A percentile compares a stretch with the other conserved stretches of the same genome.
These are phyloP conservation scores for Ascochyta rabiei DNA, from an alignment of 2,329 filamentous ascomycete genomes.

Conservation along the genomic window DNA sequence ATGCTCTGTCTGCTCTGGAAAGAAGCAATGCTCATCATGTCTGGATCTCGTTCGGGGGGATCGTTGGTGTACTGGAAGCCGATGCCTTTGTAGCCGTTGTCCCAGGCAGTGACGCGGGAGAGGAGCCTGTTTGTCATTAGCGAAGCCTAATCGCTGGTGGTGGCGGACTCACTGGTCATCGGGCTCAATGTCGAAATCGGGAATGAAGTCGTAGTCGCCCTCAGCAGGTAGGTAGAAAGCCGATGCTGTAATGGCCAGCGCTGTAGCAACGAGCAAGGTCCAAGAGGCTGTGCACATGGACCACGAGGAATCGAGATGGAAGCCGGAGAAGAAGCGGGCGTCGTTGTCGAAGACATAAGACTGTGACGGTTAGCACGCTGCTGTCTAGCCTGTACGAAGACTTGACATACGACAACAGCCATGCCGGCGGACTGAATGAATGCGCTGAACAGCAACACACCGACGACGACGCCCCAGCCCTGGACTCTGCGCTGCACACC, in stretches of 20 bases:
- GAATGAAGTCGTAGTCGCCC: conserved; percentile 83
- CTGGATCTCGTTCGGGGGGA: conserved; percentile 21
- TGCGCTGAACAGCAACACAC: conserved; percentile 69
- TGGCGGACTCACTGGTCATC: conserved; percentile 41
- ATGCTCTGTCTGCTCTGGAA: conserved; percentile 18
- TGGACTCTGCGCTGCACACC: conserved; percentile 79
- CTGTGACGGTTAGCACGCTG: conserved; percentile 53
- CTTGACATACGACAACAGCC: conserved; percentile 74
- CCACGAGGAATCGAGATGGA: conserved; percentile 81
- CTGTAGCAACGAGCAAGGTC: conserved; percentile 60
- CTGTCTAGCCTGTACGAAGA: neutral
- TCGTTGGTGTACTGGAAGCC: conserved; percentile 19
- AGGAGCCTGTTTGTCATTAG: conserved; percentile 40
- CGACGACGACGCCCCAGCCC: conserved; percentile 79
- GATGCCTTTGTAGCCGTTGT: conserved; percentile 39
- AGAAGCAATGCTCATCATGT: conserved; percentile 19
- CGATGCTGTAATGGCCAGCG: conserved; percentile 66
- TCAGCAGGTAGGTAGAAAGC: conserved; percentile 76
- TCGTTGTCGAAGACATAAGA: conserved; percentile 84
- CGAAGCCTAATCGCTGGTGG: conserved; percentile 1
- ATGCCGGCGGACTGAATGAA: conserved; percentile 77
- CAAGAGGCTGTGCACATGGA: conserved; percentile 69
- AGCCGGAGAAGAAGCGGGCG: conserved; percentile 81
- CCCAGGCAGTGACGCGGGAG: conserved; percentile 44
- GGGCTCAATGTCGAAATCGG: conserved; percentile 40